Base-by-base conservation (phyloP, 495 filamentous ascomycete genomes). In the Venustampulla echinocandica region DNA sequence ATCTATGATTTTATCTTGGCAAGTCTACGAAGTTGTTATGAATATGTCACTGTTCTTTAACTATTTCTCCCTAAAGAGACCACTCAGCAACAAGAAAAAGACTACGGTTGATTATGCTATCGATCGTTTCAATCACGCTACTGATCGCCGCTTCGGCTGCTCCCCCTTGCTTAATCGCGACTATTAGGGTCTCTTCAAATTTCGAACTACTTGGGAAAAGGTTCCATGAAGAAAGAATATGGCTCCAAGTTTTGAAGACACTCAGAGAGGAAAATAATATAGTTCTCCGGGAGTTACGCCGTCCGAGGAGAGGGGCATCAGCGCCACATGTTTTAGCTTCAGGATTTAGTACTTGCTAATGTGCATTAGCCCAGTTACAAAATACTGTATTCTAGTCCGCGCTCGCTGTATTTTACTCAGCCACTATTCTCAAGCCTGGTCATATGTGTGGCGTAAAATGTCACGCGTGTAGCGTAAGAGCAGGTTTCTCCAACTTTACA, bases 401-500 rank as follows among this genome's bases (percentile, higher is more conserved):
- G 42, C 27, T 44, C 42, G 42, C 42, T 44, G 32, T 44, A 44
- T 44, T 28, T 44, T 44, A 30, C 24, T 44, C 32, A 44, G 42
- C 42, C 42, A 44, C 42, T 10, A 44, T 44, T 44, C 42, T 15
- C 17, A 44, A 18, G 27, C 27, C 13, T 30, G 17, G 27, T 44
- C 42, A 44, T 20, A 18, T 44, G n/a, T n/a, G n/a, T n/a, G n/a
- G n/a, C n/a, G n/a, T n/a, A n/a, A n/a, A n/a, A n/a, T n/a, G n/a
- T n/a, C n/a, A n/a, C n/a, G n/a, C n/a, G n/a, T n/a, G n/a, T n/a
- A n/a, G n/a, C n/a, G n/a, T n/a, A n/a, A n/a, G n/a, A n/a, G n/a
- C n/a, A n/a, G n/a, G n/a, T n/a, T n/a, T n/a, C n/a, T n/a, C n/a
- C n/a, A n/a, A n/a, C n/a, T n/a, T n/a, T n/a, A n/a, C n/a, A n/a